These are phyloP conservation scores for Stachybotrys echinatus DNA, from an alignment of 2,329 filamentous ascomycete genomes.

Conservation along the genomic window DNA sequence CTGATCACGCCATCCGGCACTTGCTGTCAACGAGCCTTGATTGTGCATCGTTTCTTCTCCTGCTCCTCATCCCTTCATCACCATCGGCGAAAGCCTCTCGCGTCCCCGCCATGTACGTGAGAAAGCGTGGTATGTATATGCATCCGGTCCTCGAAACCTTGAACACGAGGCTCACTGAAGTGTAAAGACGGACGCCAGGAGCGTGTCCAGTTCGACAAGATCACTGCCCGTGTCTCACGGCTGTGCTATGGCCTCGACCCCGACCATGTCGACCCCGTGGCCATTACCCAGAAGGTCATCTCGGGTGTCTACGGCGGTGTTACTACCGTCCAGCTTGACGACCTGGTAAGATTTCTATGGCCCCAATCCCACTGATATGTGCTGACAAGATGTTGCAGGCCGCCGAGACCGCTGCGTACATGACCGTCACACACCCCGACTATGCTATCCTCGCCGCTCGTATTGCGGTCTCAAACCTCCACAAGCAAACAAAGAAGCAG, in stretches of 20 bases:
- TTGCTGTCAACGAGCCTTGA: background rate
- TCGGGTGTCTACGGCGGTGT: slow-evolving; percentile 98
- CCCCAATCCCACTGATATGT: background rate
- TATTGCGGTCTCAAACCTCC: slow-evolving; percentile 97
- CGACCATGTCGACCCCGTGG: slow-evolving; percentile 91
- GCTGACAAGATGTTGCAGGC: slow-evolving; percentile 55
- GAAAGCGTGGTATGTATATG: slow-evolving; percentile 53
- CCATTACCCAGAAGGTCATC: slow-evolving; percentile 99
- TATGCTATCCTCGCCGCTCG: slow-evolving; percentile 97
- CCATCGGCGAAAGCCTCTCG: slow-evolving; percentile 12
- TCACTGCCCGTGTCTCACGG: slow-evolving; percentile 95
- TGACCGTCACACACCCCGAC: slow-evolving; percentile 98
- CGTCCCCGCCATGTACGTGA: slow-evolving; percentile 51
- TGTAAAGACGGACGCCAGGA: slow-evolving; percentile 94
- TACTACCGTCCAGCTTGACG: slow-evolving; percentile 92
- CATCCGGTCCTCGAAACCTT: background rate
- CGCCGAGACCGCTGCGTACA: slow-evolving; percentile 97
- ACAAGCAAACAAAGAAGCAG: slow-evolving; percentile 99
- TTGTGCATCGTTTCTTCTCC: background rate
- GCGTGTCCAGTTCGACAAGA: slow-evolving; percentile 99
- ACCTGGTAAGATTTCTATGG: slow-evolving; percentile 67
- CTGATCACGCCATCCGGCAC: background rate
- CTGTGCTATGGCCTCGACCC: slow-evolving; percentile 96
- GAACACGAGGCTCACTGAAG: slow-evolving; percentile 17
- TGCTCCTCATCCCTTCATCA: background rate